Percentiles rank a stretch among this genome's conserved stretches.
phyloP scores from a whole-genome alignment of 345 rosid species.

The Jatropha curcas region DNA sequence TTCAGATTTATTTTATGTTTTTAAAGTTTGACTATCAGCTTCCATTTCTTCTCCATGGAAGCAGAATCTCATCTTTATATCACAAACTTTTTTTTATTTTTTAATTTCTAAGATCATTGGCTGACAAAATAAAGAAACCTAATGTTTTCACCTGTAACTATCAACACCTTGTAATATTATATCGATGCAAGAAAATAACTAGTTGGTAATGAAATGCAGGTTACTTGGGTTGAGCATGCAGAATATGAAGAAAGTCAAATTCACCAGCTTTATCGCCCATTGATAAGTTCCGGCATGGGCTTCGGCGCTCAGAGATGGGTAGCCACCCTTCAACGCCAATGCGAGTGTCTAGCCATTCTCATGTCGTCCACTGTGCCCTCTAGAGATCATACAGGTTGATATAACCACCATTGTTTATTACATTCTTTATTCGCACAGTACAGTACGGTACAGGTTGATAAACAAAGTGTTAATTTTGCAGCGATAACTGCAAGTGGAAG shows the following conservation, averaged over 20 bases:
- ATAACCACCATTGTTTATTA: neutral
- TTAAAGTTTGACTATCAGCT: neutral
- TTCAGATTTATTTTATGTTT: neutral
- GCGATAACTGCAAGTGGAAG: conserved; percentile 69
- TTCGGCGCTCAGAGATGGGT: conserved; percentile 95
- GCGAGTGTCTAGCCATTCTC: conserved; percentile 88
- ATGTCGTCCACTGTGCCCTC: conserved; percentile 67
- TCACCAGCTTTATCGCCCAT: conserved; percentile 69
- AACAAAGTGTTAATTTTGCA: neutral
- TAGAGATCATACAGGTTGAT: conserved; percentile 55
- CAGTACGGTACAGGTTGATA: too few species aligned
- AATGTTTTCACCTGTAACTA: neutral
- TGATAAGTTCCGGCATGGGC: conserved; percentile 72
- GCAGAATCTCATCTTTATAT: neutral
- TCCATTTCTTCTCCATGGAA: neutral
- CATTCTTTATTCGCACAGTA: too few species aligned
- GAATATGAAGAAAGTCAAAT: conserved; percentile 76
- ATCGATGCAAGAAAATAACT: too few species aligned
- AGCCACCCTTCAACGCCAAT: conserved; percentile 89
- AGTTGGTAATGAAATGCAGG: conserved; percentile 42
- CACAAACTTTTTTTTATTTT: too few species aligned
- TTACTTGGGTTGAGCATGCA: conserved; percentile 96
- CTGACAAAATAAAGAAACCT: neutral
- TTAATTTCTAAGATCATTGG: conserved; percentile 2
- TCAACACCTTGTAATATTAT: too few species aligned